Evolutionary conservation across 2,329 filamentous ascomycete species (phyloP), one percentile per base, ranked within the genome.

Genomic region (Aspergillus tanneri): DNA sequence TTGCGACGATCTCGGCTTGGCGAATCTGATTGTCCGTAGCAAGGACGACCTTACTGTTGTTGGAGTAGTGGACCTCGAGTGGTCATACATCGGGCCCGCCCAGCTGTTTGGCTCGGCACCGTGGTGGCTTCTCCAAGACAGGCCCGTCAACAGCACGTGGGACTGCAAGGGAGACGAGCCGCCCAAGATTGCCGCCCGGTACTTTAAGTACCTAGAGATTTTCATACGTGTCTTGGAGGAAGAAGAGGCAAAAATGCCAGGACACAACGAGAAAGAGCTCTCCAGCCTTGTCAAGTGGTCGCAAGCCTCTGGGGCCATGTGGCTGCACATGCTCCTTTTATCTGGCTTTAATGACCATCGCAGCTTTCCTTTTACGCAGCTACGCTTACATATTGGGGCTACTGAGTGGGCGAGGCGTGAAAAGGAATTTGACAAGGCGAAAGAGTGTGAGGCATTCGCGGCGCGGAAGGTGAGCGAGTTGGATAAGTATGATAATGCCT

Each of bases 21-120:
- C 64, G 25, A 72, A 72, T 55, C 32, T 72, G 39, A 69, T 72
- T 49, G 62, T 72, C 14, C 60, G 58, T 46, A 55, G 62, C 37
- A 60, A 24, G 16, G 56, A 66, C 50, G 65, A 70, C 30, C 61
- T 70, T 21, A 68, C 61, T 21, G 49, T 71, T 32, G 54, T 69
- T 32, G 64, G 63, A 43, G 59, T 70, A 34, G 59, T 72, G 18
- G 68, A 71, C 36, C 58, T 66, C 8, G 67, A 71, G 46, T 71
- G 65, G 67, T 64, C 66, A 30, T 72, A 71, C 43, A 59, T 64
- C 9, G 65, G 67, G 40, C 68, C 69, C 0, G 62, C 64, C 23
- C 66, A 72, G 54, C 53, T 72, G 12, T 65, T 70, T 59, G 64
- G 54, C 49, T 68, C 65, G 7, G 62, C 65, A 36, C 68, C 63